Conservation (phyloP, 495 filamentous ascomycete genomes). For the Extremus antarcticus region DNA sequence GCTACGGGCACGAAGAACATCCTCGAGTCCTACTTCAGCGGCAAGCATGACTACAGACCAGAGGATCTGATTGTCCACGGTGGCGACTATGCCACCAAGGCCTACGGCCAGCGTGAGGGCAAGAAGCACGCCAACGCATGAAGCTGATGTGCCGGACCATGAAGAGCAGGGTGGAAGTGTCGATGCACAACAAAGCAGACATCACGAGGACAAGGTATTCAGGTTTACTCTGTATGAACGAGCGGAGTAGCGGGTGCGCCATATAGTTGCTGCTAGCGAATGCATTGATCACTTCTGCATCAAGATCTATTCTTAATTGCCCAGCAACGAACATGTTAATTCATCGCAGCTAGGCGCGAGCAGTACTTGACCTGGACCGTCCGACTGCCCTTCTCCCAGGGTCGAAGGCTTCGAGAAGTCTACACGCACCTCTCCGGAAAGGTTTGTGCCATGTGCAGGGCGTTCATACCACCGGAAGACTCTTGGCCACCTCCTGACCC, state of each 20-base stretch:
- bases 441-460: too few relatives aligned
- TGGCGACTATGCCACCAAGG: slow-evolving; percentile 92
- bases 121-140: not conserved
- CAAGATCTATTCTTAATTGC: not conserved
- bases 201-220: not conserved
- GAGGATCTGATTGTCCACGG: slow-evolving; percentile 87
- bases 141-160: too few relatives aligned
- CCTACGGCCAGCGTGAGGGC: slow-evolving; percentile 65
- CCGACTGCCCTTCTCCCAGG: too few relatives aligned
- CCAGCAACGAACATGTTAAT: too few relatives aligned
- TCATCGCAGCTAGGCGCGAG: too few relatives aligned
- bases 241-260: not conserved
- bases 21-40: slow-evolving; percentile 79
- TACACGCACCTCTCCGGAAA: too few relatives aligned
- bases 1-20: slow-evolving; percentile 82
- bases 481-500: too few relatives aligned
- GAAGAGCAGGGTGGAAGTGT: not conserved
- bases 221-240: not conserved
- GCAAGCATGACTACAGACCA: slow-evolving; percentile 72
- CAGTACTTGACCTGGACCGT: too few relatives aligned
- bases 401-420: too few relatives aligned
- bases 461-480: too few relatives aligned
- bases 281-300: not conserved
- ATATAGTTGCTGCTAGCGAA: not conserved
- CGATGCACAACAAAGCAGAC: not conserved